A percentile compares a stretch with the other conserved stretches of the same genome.
These are phyloP conservation scores for Digitaria exilis DNA, from an alignment of 202 grass and related monocot genomes.

Conservation along the genomic window DNA sequence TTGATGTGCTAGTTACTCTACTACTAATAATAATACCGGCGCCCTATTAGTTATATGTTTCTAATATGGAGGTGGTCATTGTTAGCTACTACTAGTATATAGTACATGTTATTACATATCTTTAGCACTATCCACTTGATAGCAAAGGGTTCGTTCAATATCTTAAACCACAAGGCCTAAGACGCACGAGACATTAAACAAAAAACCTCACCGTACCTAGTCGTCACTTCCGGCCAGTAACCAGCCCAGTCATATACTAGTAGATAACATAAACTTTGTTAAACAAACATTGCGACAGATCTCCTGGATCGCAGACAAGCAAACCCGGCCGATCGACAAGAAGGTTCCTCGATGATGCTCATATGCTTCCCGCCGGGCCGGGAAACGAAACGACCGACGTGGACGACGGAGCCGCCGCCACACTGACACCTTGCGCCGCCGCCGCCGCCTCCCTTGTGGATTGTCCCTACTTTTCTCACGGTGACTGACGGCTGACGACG, in stretches of 20 bases:
- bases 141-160: background rate
- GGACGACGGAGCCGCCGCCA: background rate
- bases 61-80: background rate
- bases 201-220: background rate
- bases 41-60: background rate
- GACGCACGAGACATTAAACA: background rate
- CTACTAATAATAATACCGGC: background rate
- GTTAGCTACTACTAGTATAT: background rate
- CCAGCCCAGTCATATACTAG: background rate
- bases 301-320: background rate
- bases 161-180: background rate
- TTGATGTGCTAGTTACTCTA: background rate
- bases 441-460: no score
- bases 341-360: conserved; percentile 5
- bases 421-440: no score
- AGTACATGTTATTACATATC: background rate
- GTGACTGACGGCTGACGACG: background rate
- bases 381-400: no score
- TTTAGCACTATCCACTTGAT: background rate
- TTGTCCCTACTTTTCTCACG: background rate
- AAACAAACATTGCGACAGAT: conserved; percentile 1
- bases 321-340: background rate
- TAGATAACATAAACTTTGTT: background rate
- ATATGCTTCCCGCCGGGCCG: background rate
- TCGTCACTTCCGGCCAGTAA: background rate